Evolutionary conservation across 192 early-diverging fungal species (phyloP).

Genomic region (Phycomyces nitens): DNA sequence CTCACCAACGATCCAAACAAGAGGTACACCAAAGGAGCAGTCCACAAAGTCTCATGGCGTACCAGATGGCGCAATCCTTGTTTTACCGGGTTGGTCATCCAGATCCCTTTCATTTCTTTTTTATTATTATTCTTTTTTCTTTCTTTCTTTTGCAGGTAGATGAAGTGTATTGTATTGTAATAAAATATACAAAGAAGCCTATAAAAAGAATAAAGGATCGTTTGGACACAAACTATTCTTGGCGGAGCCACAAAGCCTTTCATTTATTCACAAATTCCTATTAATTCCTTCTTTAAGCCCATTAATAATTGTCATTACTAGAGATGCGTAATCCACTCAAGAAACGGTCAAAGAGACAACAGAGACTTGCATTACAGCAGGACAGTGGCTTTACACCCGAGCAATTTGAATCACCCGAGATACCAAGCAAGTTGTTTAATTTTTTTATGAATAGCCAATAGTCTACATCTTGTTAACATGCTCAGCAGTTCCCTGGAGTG

Average conservation of each 20-base stretch:
- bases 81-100: conserved; percentile 4
- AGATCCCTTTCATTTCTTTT: neutral
- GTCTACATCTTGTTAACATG: neutral
- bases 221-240: too few relatives aligned
- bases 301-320: neutral
- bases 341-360: conserved; percentile 13
- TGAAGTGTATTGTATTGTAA: too few relatives aligned
- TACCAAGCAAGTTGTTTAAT: conserved; percentile 25
- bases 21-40: conserved; percentile 38
- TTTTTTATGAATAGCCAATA: too few relatives aligned
- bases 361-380: conserved; percentile 22
- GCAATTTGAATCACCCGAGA: conserved; percentile 24
- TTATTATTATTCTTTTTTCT: too few relatives aligned
- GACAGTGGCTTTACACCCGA: conserved; percentile 26
- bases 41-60: conserved; percentile 36
- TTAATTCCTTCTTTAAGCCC: too few relatives aligned
- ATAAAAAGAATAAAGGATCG: too few relatives aligned
- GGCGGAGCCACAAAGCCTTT: too few relatives aligned
- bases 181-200: too few relatives aligned
- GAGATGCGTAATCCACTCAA: conserved; percentile 24
- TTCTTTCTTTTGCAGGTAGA: too few relatives aligned
- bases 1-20: conserved; percentile 57
- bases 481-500: conserved; percentile 56
- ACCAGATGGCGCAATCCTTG: conserved; percentile 25
- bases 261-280: too few relatives aligned